Evolutionary conservation across 164 flowering plant species (phyloP), one percentile per base, ranked within the genome.

Genomic region (grape (Vitis vinifera)): DNA sequence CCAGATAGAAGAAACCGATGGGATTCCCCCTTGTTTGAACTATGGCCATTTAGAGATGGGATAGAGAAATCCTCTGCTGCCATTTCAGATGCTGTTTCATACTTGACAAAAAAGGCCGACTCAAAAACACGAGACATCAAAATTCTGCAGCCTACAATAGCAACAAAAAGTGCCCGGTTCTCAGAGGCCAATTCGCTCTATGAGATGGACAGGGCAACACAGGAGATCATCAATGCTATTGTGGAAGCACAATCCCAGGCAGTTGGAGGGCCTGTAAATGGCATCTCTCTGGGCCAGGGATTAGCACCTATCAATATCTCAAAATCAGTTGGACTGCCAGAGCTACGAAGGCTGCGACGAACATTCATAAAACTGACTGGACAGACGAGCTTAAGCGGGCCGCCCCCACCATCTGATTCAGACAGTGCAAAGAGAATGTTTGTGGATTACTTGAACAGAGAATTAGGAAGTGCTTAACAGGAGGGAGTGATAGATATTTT

Each of bases 361-460:
- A 95, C 99, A 16, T 93, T 93, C 77, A 82, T 93, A 50, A 95
- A 95, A 72, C 74, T 95, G 80, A 88, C 98, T 0, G 91, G 91
- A 53, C 99, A 95, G 63, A 78, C 96, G 2, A 91, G 99, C 81
- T 88, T 95, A 78, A 95, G 97, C 72, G 98, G 99, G n/a, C 96
- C 80, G n/a, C 91, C 97, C 2, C 99, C 97, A 0, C 99, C 99
- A 37, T 87, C 97, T 3, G 98, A 90, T 81, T 89, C 93, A 23
- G 88, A 84, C 17, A 93, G 94, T 73, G 93, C 94, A 37, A 91
- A 95, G 79, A 84, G 98, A 70, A 93, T 91, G 99, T 95, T 95
- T 78, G 85, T 87, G 3, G 98, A 95, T 68, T 95, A 95, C 78
- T 84, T 93, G 74, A 91, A 88, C 71, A 81, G 97, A 77, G 98